A percentile compares a stretch with the other conserved stretches of the same genome.
These are phyloP conservation scores for Salix dunnii DNA, from an alignment of 345 rosid species.

Conservation along the genomic window DNA sequence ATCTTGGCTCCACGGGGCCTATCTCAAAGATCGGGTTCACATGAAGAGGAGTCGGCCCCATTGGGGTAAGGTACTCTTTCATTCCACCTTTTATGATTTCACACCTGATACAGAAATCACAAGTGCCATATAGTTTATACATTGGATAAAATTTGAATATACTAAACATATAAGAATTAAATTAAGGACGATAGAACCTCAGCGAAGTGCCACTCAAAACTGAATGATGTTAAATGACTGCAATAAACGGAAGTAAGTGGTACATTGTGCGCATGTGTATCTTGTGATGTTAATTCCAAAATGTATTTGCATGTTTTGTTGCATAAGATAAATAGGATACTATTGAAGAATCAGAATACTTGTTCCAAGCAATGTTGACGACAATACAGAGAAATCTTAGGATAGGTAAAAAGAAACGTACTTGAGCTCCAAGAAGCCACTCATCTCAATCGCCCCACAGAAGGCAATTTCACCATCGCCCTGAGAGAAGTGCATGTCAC, in stretches of 20 bases:
- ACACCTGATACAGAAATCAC: conserved; percentile 41
- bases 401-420: conserved; percentile 22
- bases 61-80: conserved; percentile 92
- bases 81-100: conserved; percentile 80
- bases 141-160: not conserved
- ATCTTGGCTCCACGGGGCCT: conserved; percentile 90
- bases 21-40: conserved; percentile 91
- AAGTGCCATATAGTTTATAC: not conserved
- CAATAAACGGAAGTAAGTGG: too few relatives aligned
- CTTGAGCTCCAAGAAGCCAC: conserved; percentile 89
- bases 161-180: too few relatives aligned
- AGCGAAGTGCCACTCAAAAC: too few relatives aligned
- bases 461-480: conserved; percentile 93
- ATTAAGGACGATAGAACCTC: too few relatives aligned
- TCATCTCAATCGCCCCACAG: conserved; percentile 96
- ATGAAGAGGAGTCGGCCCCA: conserved; percentile 88
- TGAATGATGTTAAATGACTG: too few relatives aligned
- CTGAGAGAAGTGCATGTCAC: conserved; percentile 97
- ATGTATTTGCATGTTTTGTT: too few relatives aligned
- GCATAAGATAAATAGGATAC: too few relatives aligned
- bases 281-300: too few relatives aligned
- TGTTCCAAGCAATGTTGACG: not conserved
- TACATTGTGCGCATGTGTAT: too few relatives aligned
- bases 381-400: not conserved
- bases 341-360: not conserved